A percentile compares a stretch with the other conserved stretches of the same genome.
These are phyloP conservation scores for Schizochytrium sp. DNA, from an alignment of 108 stramenopile genomes.

Conservation along the genomic window DNA sequence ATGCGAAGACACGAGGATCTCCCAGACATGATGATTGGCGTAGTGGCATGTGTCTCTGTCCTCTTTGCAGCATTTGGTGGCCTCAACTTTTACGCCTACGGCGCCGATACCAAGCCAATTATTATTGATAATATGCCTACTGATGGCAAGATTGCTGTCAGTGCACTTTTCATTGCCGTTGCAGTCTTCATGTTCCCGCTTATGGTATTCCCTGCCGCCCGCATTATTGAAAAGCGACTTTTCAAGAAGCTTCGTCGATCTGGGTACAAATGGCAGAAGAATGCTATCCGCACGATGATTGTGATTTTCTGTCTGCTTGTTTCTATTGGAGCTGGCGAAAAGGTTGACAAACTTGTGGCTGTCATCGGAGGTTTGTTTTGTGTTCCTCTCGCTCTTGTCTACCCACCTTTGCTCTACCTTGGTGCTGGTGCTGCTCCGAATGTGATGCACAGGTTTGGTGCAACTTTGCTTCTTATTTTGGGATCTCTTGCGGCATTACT, in stretches of 20 bases:
- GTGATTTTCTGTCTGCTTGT: constrained; percentile 26
- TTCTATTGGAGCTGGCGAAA: constrained; percentile 34
- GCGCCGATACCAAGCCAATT: background rate
- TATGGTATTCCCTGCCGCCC: constrained; percentile 59
- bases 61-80: constrained; percentile 35
- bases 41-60: constrained; percentile 15
- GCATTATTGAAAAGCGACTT: constrained; percentile 57
- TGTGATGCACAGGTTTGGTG: background rate
- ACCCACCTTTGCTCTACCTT: constrained; percentile 44
- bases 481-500: background rate
- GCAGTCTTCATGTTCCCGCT: constrained; percentile 58
- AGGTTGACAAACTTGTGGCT: constrained; percentile 56
- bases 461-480: constrained; percentile 4
- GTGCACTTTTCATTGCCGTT: constrained; percentile 25
- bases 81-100: constrained; percentile 56
- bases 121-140: constrained; percentile 21
- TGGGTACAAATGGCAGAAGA: constrained; percentile 60
- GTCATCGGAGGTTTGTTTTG: constrained; percentile 58
- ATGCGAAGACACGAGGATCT: constrained; percentile 38
- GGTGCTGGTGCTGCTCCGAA: background rate
- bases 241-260: constrained; percentile 56
- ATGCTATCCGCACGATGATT: constrained; percentile 34
- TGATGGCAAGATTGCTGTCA: constrained; percentile 23
- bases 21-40: constrained; percentile 26
- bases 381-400: constrained; percentile 49